Conservation (phyloP, 106 monocot species). For the Phalaenopsis equestris region DNA sequence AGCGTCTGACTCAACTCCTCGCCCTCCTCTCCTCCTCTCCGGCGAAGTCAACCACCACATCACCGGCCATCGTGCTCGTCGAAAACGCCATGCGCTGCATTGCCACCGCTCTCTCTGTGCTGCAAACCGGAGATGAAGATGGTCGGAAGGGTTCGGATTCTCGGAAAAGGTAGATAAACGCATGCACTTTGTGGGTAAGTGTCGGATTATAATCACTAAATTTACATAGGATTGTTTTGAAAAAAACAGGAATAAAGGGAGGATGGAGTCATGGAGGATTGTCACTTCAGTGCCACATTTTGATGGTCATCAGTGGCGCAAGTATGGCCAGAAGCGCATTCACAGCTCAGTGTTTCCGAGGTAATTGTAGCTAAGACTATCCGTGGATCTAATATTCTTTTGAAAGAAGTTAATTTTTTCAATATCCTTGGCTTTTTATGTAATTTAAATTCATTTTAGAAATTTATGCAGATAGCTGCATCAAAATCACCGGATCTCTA, state of each 20-base stretch:
- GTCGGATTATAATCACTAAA: no score
- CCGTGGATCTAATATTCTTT: neutral
- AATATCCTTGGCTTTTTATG: no score
- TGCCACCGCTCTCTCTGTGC: neutral
- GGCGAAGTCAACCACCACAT: no score
- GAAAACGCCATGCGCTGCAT: neutral
- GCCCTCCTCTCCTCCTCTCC: neutral
- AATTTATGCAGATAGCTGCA: no score
- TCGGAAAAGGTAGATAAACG: neutral
- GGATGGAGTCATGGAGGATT: neutral
- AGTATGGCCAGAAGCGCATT: conserved; percentile 15
- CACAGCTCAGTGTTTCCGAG: neutral
- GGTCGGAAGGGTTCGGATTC: neutral
- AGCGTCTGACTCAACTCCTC: conserved; percentile 1
- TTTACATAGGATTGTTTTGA: no score
- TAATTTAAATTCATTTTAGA: no score
- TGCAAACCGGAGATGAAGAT: neutral
- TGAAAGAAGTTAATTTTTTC: neutral
- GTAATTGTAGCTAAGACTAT: neutral
- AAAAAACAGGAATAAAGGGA: no score
- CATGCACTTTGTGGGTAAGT: neutral
- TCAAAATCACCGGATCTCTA: no score
- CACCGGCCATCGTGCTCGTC: neutral
- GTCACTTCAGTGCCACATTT: neutral
- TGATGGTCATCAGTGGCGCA: conserved; percentile 14